phyloP scores from a whole-genome alignment of 805 yeast genomes.

The Sugiyamaella smithiae region DNA sequence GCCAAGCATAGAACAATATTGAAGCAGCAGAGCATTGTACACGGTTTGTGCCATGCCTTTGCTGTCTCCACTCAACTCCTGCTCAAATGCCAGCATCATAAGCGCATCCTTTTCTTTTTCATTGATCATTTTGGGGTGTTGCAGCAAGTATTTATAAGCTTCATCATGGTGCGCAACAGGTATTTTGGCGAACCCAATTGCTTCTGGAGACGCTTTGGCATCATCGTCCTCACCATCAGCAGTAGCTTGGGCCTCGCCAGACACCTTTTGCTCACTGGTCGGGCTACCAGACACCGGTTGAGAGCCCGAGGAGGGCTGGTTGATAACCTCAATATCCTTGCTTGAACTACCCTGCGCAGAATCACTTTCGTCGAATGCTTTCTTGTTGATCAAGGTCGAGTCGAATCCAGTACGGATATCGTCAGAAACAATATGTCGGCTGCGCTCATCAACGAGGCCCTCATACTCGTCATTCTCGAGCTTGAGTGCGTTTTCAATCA shows the following conservation, averaged over 20 bases:
- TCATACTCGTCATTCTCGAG: slow-evolving; percentile 66
- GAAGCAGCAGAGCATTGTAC: slow-evolving; percentile 74
- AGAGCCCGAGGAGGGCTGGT: slow-evolving; percentile 22
- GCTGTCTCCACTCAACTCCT: slow-evolving; percentile 62
- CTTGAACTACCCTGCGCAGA: background rate
- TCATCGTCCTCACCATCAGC: slow-evolving; percentile 25
- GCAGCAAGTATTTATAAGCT: slow-evolving; percentile 51
- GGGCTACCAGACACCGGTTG: background rate
- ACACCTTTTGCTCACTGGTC: background rate
- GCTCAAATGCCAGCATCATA: slow-evolving; percentile 88
- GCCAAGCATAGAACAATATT: slow-evolving; percentile 55
- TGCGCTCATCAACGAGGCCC: slow-evolving; percentile 66
- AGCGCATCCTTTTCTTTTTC: slow-evolving; percentile 89
- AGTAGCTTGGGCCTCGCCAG: slow-evolving; percentile 4
- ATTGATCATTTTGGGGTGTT: slow-evolving; percentile 63
- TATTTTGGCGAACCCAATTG: slow-evolving; percentile 62
- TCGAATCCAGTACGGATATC: slow-evolving; percentile 93
- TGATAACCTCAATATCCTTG: slow-evolving; percentile 36
- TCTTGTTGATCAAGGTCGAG: slow-evolving; percentile 70
- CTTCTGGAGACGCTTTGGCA: slow-evolving; percentile 52
- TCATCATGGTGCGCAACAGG: slow-evolving; percentile 46
- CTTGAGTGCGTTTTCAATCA: slow-evolving; percentile 62
- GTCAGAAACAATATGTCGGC: slow-evolving; percentile 76
- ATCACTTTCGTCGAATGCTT: background rate
- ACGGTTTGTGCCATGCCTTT: slow-evolving; percentile 60